Conservation (phyloP, 257 asterid genomes). For the Solanum pennellii region DNA sequence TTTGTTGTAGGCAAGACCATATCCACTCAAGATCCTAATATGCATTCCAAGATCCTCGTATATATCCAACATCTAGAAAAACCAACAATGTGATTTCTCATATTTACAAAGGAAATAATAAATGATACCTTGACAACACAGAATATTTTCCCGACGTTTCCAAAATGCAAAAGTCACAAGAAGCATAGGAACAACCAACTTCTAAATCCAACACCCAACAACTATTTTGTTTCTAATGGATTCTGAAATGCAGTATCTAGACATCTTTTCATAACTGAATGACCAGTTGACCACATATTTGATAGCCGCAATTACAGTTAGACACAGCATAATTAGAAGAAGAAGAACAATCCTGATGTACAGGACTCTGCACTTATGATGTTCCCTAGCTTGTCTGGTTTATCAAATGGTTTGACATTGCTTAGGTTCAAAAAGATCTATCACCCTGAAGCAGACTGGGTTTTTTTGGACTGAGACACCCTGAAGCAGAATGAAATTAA, state of each 20-base stretch:
- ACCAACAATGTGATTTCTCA: constrained; percentile 31
- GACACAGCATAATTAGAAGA: background rate
- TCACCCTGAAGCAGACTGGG: background rate
- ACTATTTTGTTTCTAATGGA: background rate
- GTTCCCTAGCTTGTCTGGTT: background rate
- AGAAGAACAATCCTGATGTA: background rate
- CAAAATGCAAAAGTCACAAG: background rate
- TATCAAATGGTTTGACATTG: background rate
- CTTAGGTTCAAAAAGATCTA: background rate
- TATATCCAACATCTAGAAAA: constrained; percentile 68
- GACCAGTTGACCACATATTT: background rate
- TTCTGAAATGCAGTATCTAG: background rate
- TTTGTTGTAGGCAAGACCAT: constrained; percentile 44
- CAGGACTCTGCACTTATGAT: background rate
- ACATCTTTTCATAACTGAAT: background rate
- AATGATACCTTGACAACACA: background rate
- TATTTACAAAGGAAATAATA: constrained; percentile 15
- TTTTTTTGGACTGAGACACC: background rate
- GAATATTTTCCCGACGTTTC: background rate
- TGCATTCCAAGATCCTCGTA: constrained; percentile 70
- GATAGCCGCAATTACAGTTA: background rate
- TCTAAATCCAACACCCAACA: background rate
- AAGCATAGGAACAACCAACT: background rate
- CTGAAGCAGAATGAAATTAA: background rate
- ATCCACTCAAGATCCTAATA: constrained; percentile 46